Base-by-base conservation (phyloP, 495 filamentous ascomycete genomes). In the Hypomontagnella monticulosa region DNA sequence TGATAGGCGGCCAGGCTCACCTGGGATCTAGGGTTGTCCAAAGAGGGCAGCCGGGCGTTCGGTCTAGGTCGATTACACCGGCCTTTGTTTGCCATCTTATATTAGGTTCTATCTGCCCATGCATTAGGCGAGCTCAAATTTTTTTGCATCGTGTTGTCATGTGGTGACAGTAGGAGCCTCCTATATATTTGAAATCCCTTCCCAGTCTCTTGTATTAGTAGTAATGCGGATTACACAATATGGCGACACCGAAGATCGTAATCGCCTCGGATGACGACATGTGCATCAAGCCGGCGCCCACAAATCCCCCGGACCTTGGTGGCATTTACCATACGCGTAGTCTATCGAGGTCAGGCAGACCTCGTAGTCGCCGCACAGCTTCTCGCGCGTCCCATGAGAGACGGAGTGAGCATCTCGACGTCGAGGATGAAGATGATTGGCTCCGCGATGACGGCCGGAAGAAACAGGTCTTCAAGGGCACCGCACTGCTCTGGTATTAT, bases 391-490 rank as follows among this genome's bases (percentile, higher is more conserved):
- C 75, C 0, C 53, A 67, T 16, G 67, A 76, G 18, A 41, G 20
- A 1, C 56, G 44, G 2, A 57, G 66, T 14, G 74, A 73, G 1
- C 41, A 57, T 30, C 68, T 64, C 8, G 75, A 77, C 38, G 63
- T 73, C 14, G 78, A 78, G 20, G 78, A 79, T 4, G 78, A 75
- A 0, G 75, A 79, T 20, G 75, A 78, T 19, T 80, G 78, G 78
- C 63, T 69, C 14, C 66, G 56, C 12, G 65, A 68, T 0, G 63
- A 78, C 12, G 71, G 61, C 18, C 72, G 71, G 50, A 75, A 73
- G 67, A 80, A 79, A 66, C 74, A 83, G 75, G 74, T 78, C 16
- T 81, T 80, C 46, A 72, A 71, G 15, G 80, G 80, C 16, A 75
- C 72, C 23, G 71, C 73, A 10, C 56, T 83, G 61, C 55, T 83